These are phyloP conservation scores for Glomus cerebriforme DNA, from an alignment of 192 early-diverging fungal species.

Conservation along the genomic window DNA sequence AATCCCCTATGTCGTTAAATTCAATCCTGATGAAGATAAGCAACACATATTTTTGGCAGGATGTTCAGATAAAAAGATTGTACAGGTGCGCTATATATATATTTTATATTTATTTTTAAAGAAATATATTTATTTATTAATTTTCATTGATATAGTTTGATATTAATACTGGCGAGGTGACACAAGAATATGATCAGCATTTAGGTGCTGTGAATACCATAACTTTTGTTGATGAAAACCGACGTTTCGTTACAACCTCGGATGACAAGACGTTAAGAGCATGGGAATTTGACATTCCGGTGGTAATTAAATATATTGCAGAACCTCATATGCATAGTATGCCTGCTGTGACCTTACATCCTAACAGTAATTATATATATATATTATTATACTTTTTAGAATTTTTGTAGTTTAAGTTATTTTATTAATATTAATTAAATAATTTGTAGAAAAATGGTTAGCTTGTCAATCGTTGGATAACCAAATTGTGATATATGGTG, in stretches of 20 bases:
- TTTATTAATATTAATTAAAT: not conserved
- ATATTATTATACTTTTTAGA: conserved; percentile 2
- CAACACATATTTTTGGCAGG: conserved; percentile 90
- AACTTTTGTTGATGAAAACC: conserved; percentile 93
- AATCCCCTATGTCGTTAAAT: conserved; percentile 86
- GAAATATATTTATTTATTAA: not conserved
- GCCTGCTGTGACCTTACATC: conserved; percentile 88
- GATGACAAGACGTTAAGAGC: conserved; percentile 97
- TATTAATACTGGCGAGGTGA: conserved; percentile 75
- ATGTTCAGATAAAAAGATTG: conserved; percentile 90
- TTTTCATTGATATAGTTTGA: conserved; percentile 67
- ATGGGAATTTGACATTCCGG: conserved; percentile 99
- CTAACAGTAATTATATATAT: conserved; percentile 73
- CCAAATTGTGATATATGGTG: conserved; percentile 89
- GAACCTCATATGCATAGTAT: conserved; percentile 97
- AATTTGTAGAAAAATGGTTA: conserved; percentile 80
- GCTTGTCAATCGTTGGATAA: conserved; percentile 96
- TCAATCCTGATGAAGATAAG: conserved; percentile 88
- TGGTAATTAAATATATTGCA: conserved; percentile 96
- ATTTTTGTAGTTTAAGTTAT: not conserved
- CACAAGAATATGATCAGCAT: conserved; percentile 97
- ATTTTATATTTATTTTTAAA: not conserved
- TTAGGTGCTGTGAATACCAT: conserved; percentile 95
- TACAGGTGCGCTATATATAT: conserved; percentile 40
- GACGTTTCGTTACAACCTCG: conserved; percentile 92